phyloP scores from a whole-genome alignment of 164 flowering plant genomes.

The Tetracentron sinense region DNA sequence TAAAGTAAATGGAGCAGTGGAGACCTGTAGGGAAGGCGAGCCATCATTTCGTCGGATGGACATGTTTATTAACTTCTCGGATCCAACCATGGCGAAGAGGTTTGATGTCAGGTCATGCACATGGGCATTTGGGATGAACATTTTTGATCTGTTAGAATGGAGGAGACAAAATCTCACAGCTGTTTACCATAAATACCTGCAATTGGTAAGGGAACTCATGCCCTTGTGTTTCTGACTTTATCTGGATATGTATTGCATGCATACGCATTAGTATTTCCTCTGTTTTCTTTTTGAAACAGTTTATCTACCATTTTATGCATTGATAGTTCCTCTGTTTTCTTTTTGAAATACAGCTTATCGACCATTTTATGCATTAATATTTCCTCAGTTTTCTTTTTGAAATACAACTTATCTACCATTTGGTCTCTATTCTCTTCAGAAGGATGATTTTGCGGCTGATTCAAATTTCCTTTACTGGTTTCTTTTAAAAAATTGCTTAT shows the following conservation, averaged over 20 bases:
- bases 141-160: conserved; percentile 81
- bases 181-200: conserved; percentile 54
- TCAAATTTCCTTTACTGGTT: neutral
- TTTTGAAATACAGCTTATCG: too few species aligned
- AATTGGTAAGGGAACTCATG: conserved; percentile 48
- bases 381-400: neutral
- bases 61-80: conserved; percentile 62
- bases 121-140: conserved; percentile 97
- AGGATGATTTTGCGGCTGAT: neutral
- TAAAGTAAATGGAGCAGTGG: conserved; percentile 82
- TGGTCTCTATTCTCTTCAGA: neutral
- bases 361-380: too few species aligned
- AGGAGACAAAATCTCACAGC: conserved; percentile 55
- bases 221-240: conserved; percentile 9
- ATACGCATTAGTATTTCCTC: too few species aligned
- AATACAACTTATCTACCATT: neutral
- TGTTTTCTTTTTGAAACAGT: too few species aligned
- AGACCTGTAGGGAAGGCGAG: conserved; percentile 59
- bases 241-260: too few species aligned
- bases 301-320: too few species aligned
- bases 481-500: neutral
- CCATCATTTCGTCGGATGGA: conserved; percentile 58
- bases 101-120: conserved; percentile 70
- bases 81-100: conserved; percentile 47
- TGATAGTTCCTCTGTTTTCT: too few species aligned